Evolutionary conservation across 176 grass and related monocot genomes (phyloP).

Genomic region (Oryza longistaminata): DNA sequence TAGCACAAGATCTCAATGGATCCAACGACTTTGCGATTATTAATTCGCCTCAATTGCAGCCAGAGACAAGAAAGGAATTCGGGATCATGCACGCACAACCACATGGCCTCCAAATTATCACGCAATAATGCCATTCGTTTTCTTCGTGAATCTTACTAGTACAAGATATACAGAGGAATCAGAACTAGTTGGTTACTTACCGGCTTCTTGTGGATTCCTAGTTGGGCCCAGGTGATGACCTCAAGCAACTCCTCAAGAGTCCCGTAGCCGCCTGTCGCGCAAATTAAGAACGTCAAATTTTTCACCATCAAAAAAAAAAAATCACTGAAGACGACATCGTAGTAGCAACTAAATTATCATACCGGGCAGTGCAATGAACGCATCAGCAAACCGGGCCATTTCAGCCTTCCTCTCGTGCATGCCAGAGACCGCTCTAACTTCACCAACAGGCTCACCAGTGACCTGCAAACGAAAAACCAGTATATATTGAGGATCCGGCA

Average conservation of each 20-base stretch:
- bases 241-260: slow-evolving; percentile 90
- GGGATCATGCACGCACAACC: slow-evolving; percentile 6
- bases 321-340: background rate
- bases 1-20: slow-evolving; percentile 23
- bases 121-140: background rate
- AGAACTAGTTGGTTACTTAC: slow-evolving; percentile 59
- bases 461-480: slow-evolving; percentile 51
- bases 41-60: slow-evolving; percentile 8
- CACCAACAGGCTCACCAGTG: slow-evolving; percentile 77
- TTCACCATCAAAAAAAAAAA: background rate
- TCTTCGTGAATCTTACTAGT: slow-evolving; percentile 4
- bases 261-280: slow-evolving; percentile 73
- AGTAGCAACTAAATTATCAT: slow-evolving; percentile 1
- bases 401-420: slow-evolving; percentile 98
- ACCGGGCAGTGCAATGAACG: slow-evolving; percentile 97
- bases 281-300: slow-evolving; percentile 18
- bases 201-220: slow-evolving; percentile 96
- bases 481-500: slow-evolving; percentile 6
- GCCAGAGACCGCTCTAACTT: slow-evolving; percentile 82
- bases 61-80: slow-evolving; percentile 31
- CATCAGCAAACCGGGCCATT: slow-evolving; percentile 84
- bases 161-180: slow-evolving; percentile 31
- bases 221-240: slow-evolving; percentile 89
- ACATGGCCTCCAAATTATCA: slow-evolving; percentile 36
- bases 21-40: slow-evolving; percentile 39